Conservation (phyloP, 257 asterid genomes). For the Henckelia pumila region DNA sequence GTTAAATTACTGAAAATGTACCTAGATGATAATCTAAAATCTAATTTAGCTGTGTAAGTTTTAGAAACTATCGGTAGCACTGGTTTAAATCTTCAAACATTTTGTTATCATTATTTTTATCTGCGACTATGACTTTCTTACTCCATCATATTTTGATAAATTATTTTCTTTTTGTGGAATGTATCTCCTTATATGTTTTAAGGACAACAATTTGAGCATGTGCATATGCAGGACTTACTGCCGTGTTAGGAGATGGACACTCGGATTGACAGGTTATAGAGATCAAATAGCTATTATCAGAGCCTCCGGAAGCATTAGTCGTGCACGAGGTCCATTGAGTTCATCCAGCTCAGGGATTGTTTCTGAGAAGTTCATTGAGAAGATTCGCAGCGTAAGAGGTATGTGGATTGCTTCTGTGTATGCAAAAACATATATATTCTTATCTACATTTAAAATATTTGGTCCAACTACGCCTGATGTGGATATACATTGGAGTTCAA, state of each 20-base stretch:
- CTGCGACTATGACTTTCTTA: neutral
- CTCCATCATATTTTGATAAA: neutral
- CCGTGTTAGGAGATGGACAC: slow-evolving; percentile 79
- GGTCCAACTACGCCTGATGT: neutral
- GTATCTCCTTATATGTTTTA: slow-evolving; percentile 14
- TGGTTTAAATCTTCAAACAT: neutral
- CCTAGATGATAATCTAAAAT: slow-evolving; percentile 16
- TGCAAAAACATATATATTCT: slow-evolving; percentile 1
- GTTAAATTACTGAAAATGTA: slow-evolving; percentile 13
- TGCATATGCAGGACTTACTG: slow-evolving; percentile 63
- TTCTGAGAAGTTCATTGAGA: slow-evolving; percentile 85
- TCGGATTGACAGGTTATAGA: slow-evolving; percentile 71
- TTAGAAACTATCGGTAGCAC: slow-evolving; percentile 9
- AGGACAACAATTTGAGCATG: slow-evolving; percentile 18
- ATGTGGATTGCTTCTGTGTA: slow-evolving; percentile 22
- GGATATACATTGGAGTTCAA: slow-evolving; percentile 6
- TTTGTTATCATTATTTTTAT: neutral
- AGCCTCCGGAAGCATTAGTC: slow-evolving; percentile 97
- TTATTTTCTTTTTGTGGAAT: neutral
- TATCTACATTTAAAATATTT: neutral
- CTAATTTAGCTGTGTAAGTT: slow-evolving; percentile 13
- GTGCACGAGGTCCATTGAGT: slow-evolving; percentile 61
- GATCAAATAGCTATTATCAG: slow-evolving; percentile 84
- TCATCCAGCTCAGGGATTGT: slow-evolving; percentile 73
- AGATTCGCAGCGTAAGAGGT: slow-evolving; percentile 84